These are phyloP conservation scores for Epichloe brachyelytri DNA, from an alignment of 2,329 filamentous ascomycete species.

Conservation along the genomic window DNA sequence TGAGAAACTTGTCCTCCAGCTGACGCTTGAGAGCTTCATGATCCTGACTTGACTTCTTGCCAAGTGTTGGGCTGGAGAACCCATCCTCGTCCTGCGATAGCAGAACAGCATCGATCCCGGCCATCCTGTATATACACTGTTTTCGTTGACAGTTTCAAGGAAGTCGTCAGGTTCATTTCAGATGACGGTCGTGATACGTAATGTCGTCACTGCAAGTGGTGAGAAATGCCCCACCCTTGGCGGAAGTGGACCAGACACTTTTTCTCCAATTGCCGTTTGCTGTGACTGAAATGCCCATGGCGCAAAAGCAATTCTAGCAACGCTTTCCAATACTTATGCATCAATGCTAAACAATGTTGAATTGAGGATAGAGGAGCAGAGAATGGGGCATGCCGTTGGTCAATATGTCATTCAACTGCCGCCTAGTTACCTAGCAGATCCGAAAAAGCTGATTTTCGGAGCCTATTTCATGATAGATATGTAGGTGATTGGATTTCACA, in stretches of 20 bases:
- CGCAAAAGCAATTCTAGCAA: no score
- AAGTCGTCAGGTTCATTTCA: not conserved
- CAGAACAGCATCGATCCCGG: slow-evolving; percentile 24
- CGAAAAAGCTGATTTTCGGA: no score
- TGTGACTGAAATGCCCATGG: no score
- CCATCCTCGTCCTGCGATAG: slow-evolving; percentile 13
- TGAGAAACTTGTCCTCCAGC: slow-evolving; percentile 66
- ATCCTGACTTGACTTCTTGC: slow-evolving; percentile 22
- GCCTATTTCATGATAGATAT: not conserved
- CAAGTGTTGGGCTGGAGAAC: not conserved
- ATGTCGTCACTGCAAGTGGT: not conserved
- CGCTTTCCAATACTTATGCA: no score
- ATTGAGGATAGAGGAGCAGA: no score
- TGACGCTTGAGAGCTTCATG: slow-evolving; percentile 52
- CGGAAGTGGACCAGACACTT: not conserved
- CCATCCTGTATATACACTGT: slow-evolving; percentile 13
- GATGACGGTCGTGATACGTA: not conserved
- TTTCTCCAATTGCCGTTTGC: no score
- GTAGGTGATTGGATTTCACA: not conserved
- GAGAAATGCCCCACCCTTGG: not conserved
- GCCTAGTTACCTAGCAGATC: no score
- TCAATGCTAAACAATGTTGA: no score
- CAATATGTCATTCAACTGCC: no score
- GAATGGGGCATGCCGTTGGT: no score
- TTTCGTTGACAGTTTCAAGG: not conserved